Percentiles rank a stretch among this genome's conserved stretches.
phyloP scores from a whole-genome alignment of 169 alveolate genomes.

The Plasmodium sp. region DNA sequence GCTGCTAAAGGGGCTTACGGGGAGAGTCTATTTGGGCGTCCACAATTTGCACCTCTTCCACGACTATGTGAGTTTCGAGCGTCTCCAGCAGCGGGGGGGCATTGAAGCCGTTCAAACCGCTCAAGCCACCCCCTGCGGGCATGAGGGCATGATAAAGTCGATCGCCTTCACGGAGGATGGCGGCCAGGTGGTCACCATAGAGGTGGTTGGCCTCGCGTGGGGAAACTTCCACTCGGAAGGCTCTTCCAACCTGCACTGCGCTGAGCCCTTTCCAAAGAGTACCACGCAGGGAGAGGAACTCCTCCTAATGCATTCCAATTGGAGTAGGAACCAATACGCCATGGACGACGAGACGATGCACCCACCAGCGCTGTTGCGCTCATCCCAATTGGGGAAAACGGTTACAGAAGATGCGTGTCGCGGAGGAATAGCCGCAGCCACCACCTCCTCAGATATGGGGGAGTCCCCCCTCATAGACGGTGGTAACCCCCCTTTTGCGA shows the following conservation, averaged over 20 bases:
- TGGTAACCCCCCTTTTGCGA: background rate
- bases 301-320: background rate
- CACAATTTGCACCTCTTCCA: background rate
- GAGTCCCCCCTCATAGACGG: background rate
- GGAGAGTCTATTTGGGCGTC: background rate
- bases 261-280: background rate
- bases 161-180: constrained; percentile 96
- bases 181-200: constrained; percentile 94
- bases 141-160: constrained; percentile 94
- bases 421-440: background rate
- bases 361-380: background rate
- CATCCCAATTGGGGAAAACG: background rate
- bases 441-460: background rate
- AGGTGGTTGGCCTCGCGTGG: constrained; percentile 85
- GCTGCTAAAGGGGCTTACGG: constrained; percentile 83
- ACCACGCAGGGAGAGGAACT: background rate
- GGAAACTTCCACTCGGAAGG: constrained; percentile 6
- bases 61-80: background rate
- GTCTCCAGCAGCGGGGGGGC: background rate
- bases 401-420: background rate
- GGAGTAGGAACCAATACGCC: background rate
- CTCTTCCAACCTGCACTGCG: constrained; percentile 17
- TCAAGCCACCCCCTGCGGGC: background rate
- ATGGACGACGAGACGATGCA: background rate
- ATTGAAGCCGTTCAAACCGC: background rate